Evolutionary conservation across 257 asterid species (phyloP).

Genomic region (Rehmannia glutinosa): DNA sequence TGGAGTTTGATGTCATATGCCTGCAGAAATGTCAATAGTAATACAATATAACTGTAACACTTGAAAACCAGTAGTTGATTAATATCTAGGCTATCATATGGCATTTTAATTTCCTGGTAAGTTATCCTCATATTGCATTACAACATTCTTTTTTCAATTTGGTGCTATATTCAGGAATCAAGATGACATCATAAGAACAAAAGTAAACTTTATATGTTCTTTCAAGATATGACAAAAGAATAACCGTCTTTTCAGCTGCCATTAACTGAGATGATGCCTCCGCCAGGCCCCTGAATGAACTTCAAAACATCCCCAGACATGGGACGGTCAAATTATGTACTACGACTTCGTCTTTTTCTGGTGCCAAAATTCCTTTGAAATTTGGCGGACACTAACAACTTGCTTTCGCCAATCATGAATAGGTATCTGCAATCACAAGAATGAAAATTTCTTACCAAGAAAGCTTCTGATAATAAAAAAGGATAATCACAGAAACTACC

Average conservation of each 20-base stretch:
- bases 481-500: too few relatives aligned
- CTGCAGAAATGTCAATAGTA: not conserved
- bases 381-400: constrained; percentile 45
- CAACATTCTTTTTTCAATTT: too few relatives aligned
- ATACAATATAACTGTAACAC: not conserved
- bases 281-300: too few relatives aligned
- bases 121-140: too few relatives aligned
- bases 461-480: not conserved
- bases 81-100: too few relatives aligned
- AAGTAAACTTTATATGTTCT: constrained; percentile 7
- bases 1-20: not conserved
- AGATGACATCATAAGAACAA: not conserved
- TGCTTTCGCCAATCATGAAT: constrained; percentile 80
- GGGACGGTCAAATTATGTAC: too few relatives aligned
- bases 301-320: too few relatives aligned
- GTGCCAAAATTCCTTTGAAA: constrained; percentile 25
- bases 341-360: constrained; percentile 9
- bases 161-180: not conserved
- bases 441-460: not conserved
- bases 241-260: not conserved
- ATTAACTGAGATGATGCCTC: too few relatives aligned
- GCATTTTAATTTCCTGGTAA: too few relatives aligned
- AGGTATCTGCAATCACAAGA: constrained; percentile 47
- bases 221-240: not conserved
- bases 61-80: not conserved